Percentiles rank a stretch among this genome's conserved stretches.
Conservation (phyloP, 2,329 filamentous ascomycete species). For the Neonectria ditissima region DNA sequence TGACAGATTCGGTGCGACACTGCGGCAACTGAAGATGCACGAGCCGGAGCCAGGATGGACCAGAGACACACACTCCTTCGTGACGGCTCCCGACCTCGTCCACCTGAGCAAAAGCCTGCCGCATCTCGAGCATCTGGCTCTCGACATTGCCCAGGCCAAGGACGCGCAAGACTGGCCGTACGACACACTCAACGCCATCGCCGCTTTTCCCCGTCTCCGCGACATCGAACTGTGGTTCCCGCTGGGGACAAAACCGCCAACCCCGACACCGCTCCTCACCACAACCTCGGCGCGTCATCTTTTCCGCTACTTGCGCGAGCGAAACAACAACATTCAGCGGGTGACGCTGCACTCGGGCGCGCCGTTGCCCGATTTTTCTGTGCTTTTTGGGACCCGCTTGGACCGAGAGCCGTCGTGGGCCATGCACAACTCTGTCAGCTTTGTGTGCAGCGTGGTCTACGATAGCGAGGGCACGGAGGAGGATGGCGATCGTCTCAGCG, state of each 20-base stretch:
- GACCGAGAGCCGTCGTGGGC: conserved; percentile 3
- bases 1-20: conserved; percentile 8
- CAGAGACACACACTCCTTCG: not conserved
- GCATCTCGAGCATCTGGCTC: conserved; percentile 17
- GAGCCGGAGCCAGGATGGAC: not conserved
- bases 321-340: conserved; percentile 12
- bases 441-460: conserved; percentile 19
- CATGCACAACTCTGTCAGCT: conserved; percentile 5
- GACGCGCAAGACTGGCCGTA: conserved; percentile 15
- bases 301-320: conserved; percentile 15
- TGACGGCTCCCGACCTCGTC: not conserved
- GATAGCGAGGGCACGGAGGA: not conserved
- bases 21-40: conserved; percentile 20
- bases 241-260: not conserved
- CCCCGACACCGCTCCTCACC: conserved; percentile 13
- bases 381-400: not conserved
- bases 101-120: conserved; percentile 14
- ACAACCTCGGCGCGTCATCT: conserved; percentile 11
- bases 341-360: conserved; percentile 18
- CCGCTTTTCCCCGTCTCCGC: conserved; percentile 19
- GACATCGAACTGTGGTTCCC: conserved; percentile 26
- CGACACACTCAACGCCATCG: conserved; percentile 8
- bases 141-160: conserved; percentile 12
- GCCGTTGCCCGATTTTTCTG: not conserved
- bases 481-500: not conserved